Evolutionary conservation across 192 early-diverging fungal species (phyloP), one percentile per base, ranked within the genome.

Genomic region (Funneliformis geosporum): DNA sequence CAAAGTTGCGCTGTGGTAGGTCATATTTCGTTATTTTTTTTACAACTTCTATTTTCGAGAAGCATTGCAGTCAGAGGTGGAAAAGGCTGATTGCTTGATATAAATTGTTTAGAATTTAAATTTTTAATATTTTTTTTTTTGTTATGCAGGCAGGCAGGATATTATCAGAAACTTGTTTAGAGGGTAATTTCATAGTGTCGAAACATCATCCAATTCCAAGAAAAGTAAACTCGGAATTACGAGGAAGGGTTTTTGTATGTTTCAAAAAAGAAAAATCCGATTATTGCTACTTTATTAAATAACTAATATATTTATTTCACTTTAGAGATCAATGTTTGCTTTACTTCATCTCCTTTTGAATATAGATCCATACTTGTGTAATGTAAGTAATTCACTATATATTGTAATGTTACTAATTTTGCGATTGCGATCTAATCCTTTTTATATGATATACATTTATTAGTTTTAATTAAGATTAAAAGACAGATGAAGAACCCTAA

Each of bases 121-220:
- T 42, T 42, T n/a, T n/a, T n/a, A n/a, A n/a, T n/a, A n/a, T n/a
- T n/a, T n/a, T n/a, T 69, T 69, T 38, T 10, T 44, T 44, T 23
- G n/a, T 68, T 68, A 40, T 9, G 2, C 18, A 83, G 25, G 89
- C 42, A 40, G 1, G 2, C 18, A 83, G 25, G 89, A 90, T 72
- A 83, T 85, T 11, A 89, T 90, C 70, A 88, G 89, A 2, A 82
- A 86, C 88, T 2, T 81, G 82, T 11, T 89, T 90, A 80, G 89
- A 86, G 23, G 62, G 82, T 59, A 80, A 81, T 90, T 90, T 59
- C 61, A 87, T 16, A 88, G 90, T 86, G 79, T 90, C 40, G 46
- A 82, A 39, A 61, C 79, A 23, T 85, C 86, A 90, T 65, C 85
- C 84, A n/a, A 42, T 90, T 1, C 88, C 86, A 11, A 75, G 78